phyloP scores from a whole-genome alignment of 345 rosid species.

The Nasturtium officinale region DNA sequence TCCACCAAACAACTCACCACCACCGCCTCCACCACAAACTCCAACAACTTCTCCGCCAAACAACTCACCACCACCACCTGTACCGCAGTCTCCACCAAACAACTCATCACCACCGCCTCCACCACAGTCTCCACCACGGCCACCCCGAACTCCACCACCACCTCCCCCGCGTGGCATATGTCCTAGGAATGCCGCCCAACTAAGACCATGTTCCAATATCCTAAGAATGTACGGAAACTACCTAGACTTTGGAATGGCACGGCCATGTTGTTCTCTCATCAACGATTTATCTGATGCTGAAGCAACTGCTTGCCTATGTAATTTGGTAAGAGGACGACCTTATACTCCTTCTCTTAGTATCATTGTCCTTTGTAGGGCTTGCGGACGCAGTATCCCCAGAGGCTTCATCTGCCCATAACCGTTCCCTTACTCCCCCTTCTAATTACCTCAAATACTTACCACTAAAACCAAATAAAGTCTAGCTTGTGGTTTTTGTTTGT shows the following conservation, averaged over 20 bases:
- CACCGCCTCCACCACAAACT: background rate
- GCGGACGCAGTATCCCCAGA: slow-evolving; percentile 14
- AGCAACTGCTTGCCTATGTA: slow-evolving; percentile 14
- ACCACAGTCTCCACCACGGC: background rate
- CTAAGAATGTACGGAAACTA: slow-evolving; percentile 1
- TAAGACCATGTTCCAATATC: slow-evolving; percentile 6
- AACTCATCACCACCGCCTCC: background rate
- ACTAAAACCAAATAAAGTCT: background rate
- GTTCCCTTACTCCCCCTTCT: background rate
- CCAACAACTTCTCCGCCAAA: background rate
- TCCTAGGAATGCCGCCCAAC: background rate
- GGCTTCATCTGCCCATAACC: slow-evolving; percentile 11
- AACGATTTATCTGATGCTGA: slow-evolving; percentile 15
- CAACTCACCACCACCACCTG: no score
- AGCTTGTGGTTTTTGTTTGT: background rate
- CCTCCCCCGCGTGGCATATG: background rate
- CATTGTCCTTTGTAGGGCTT: background rate
- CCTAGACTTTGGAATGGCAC: slow-evolving; percentile 17
- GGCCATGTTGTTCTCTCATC: slow-evolving; percentile 25
- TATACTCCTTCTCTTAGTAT: background rate
- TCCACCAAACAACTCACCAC: background rate
- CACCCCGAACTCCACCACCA: background rate
- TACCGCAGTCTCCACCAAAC: background rate
- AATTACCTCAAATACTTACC: background rate
- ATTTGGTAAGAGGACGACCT: background rate